These are phyloP conservation scores for Chytriomyces sp. DNA, from an alignment of 192 early-diverging fungal species.

Conservation along the genomic window DNA sequence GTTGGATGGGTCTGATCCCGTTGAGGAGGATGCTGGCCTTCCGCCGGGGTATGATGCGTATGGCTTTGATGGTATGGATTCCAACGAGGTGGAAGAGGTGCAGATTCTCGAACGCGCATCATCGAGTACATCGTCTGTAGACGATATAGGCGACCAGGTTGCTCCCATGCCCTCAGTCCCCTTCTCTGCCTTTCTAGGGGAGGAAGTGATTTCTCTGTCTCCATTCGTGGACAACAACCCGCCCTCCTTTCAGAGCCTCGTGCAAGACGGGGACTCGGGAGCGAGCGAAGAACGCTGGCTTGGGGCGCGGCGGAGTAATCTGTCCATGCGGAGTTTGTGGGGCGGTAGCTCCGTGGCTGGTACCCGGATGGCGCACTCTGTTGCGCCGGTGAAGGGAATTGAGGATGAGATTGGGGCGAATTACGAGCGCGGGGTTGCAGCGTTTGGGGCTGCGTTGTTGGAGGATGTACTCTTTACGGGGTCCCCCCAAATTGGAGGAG, in stretches of 20 bases:
- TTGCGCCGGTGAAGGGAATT: neutral
- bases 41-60: constrained; percentile 7
- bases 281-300: neutral
- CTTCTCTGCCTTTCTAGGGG: neutral
- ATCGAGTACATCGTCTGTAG: neutral
- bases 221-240: constrained; percentile 27
- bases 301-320: neutral
- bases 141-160: neutral
- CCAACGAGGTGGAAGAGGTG: neutral
- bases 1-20: neutral
- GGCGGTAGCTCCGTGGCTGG: neutral
- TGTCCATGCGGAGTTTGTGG: neutral
- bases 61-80: neutral
- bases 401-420: too few relatives aligned
- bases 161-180: neutral
- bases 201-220: constrained; percentile 12
- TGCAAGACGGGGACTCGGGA: too few relatives aligned
- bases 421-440: neutral
- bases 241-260: constrained; percentile 1
- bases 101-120: neutral
- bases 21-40: neutral
- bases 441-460: too few relatives aligned
- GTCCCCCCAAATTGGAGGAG: neutral
- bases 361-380: neutral
- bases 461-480: neutral